These are phyloP conservation scores for Clavaria fumosa DNA, from an alignment of 768 basidiomycete species.

Conservation along the genomic window DNA sequence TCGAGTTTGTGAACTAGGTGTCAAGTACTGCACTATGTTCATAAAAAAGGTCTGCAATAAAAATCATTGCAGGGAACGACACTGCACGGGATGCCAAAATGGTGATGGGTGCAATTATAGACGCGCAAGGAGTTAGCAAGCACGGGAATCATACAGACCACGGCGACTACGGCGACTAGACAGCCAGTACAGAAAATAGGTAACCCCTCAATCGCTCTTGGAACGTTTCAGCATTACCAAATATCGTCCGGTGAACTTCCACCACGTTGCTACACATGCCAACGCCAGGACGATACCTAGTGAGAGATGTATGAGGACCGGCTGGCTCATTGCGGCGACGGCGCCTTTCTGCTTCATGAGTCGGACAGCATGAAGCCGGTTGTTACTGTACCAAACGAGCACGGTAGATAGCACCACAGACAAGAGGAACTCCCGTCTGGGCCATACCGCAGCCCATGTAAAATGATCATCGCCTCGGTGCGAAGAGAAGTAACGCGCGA, in stretches of 20 bases:
- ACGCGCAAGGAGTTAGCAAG: no score
- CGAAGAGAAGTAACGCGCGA: conserved; percentile 28
- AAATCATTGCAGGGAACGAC: no score
- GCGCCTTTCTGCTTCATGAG: conserved; percentile 13
- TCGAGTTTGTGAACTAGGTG: no score
- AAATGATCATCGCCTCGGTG: conserved; percentile 10
- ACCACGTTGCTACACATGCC: conserved; percentile 12
- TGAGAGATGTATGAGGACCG: conserved; percentile 20
- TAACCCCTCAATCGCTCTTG: no score
- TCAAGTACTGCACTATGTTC: no score
- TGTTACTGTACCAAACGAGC: conserved; percentile 17
- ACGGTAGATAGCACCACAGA: conserved; percentile 14
- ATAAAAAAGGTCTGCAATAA: no score
- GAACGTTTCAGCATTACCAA: conserved; percentile 7
- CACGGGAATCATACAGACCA: no score
- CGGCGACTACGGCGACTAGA: no score
- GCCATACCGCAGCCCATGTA: conserved; percentile 15
- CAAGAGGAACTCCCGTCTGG: conserved; percentile 13
- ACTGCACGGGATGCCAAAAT: no score
- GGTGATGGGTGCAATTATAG: no score
- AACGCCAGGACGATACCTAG: conserved; percentile 16
- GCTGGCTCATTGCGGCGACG: conserved; percentile 13
- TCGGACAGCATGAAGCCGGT: conserved; percentile 11
- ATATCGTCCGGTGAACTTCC: conserved; percentile 12
- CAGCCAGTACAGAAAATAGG: no score